Percentiles rank a stretch among this genome's conserved stretches.
Evolutionary conservation across 345 rosid species (phyloP).

Genomic region (Rhodomyrtus tomentosa): DNA sequence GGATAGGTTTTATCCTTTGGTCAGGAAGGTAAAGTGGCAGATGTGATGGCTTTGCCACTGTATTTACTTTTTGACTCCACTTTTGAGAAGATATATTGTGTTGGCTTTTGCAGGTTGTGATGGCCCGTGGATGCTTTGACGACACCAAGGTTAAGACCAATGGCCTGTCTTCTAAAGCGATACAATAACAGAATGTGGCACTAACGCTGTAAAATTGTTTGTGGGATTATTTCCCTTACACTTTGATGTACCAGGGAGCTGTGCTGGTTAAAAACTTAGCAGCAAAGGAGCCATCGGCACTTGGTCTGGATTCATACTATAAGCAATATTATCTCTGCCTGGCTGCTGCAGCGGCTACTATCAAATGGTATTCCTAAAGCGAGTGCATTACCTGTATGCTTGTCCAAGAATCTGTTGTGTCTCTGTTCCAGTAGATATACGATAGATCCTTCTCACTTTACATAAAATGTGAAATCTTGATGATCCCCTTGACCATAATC

Average conservation of each 20-base stretch:
- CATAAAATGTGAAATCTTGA: background rate
- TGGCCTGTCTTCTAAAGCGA: background rate
- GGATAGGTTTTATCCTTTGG: constrained; percentile 47
- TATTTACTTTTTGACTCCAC: background rate
- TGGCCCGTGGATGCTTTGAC: constrained; percentile 88
- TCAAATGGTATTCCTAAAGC: constrained; percentile 56
- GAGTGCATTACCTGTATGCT: background rate
- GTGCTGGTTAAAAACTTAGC: constrained; percentile 68
- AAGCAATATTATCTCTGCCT: constrained; percentile 94
- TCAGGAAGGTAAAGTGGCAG: constrained; percentile 52
- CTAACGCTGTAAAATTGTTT: background rate
- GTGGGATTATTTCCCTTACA: background rate
- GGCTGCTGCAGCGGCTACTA: constrained; percentile 85
- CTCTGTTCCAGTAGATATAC: background rate
- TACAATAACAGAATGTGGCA: background rate
- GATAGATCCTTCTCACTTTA: background rate
- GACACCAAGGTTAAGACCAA: constrained; percentile 69
- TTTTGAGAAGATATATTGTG: background rate
- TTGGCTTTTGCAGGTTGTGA: constrained; percentile 45
- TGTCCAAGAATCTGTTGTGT: background rate
- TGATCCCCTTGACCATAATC: background rate
- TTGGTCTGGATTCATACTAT: constrained; percentile 85
- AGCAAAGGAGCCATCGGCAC: constrained; percentile 80
- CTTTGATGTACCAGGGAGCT: constrained; percentile 56
- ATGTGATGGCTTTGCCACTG: background rate